Conservation (phyloP, 2,329 filamentous ascomycete genomes). For the Neoascochyta sp. region DNA sequence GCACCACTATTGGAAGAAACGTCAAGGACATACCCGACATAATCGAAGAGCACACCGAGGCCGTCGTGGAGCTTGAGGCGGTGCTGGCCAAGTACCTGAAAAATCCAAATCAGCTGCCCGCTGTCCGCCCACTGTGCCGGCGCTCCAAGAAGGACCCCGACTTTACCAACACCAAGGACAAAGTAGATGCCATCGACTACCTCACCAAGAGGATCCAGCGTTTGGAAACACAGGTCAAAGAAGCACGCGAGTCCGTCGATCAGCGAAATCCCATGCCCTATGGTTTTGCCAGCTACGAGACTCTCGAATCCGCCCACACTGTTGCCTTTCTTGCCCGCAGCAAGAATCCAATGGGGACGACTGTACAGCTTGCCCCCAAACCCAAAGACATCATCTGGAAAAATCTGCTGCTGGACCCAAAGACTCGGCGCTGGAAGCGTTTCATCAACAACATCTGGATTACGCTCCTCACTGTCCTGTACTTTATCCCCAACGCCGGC, state of each 20-base stretch:
- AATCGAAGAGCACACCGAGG: conserved; percentile 76
- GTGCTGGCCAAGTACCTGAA: conserved; percentile 87
- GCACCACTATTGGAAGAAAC: conserved; percentile 82
- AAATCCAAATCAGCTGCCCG: conserved; percentile 74
- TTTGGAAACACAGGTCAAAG: conserved; percentile 78
- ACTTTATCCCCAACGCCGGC: conserved; percentile 88
- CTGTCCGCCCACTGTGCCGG: conserved; percentile 71
- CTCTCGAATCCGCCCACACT: conserved; percentile 80
- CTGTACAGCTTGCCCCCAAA: conserved; percentile 72
- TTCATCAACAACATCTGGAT: conserved; percentile 85
- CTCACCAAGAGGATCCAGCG: conserved; percentile 78
- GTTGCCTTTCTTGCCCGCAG: conserved; percentile 79
- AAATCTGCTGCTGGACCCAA: conserved; percentile 72
- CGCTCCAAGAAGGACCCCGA: conserved; percentile 70
- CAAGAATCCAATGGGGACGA: conserved; percentile 76
- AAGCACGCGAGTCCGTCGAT: conserved; percentile 77
- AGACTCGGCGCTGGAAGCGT: conserved; percentile 66
- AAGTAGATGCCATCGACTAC: conserved; percentile 93
- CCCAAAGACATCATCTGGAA: conserved; percentile 96
- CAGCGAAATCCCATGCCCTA: conserved; percentile 84
- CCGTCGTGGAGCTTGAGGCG: conserved; percentile 77
- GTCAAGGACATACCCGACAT: conserved; percentile 84
- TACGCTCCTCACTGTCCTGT: conserved; percentile 71
- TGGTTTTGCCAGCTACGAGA: conserved; percentile 90
- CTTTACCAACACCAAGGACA: conserved; percentile 64